Percentiles rank a stretch among this genome's conserved stretches.
Evolutionary conservation across 208 protist genomes (phyloP).

Genomic region (Wallacemonas sp.): DNA sequence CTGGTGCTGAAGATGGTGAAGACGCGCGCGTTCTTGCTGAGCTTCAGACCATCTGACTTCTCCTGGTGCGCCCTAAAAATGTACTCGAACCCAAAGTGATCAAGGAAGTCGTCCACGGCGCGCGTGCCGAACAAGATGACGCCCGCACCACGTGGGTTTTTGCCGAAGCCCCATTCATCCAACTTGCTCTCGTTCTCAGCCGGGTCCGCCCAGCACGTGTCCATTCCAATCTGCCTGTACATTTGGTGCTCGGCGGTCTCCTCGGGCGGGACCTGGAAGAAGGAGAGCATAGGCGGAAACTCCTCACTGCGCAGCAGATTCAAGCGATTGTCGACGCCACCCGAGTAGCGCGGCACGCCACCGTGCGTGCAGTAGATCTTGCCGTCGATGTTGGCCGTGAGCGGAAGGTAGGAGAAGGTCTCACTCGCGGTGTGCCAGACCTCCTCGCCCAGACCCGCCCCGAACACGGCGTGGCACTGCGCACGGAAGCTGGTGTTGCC

Average conservation of each 20-base stretch:
- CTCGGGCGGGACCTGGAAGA: conserved; percentile 78
- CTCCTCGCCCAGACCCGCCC: conserved; percentile 79
- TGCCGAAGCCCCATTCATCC: conserved; percentile 85
- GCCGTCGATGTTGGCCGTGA: conserved; percentile 92
- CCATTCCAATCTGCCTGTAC: conserved; percentile 82
- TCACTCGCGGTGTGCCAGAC: conserved; percentile 86
- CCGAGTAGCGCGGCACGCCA: conserved; percentile 88
- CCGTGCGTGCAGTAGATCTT: conserved; percentile 95
- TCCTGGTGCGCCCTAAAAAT: conserved; percentile 94
- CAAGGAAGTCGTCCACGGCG: conserved; percentile 90
- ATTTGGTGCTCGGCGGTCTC: conserved; percentile 65
- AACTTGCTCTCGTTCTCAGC: conserved; percentile 80
- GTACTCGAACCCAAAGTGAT: conserved; percentile 84
- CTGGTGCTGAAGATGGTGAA: conserved; percentile 95
- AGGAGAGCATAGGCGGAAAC: conserved; percentile 80
- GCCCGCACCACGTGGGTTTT: conserved; percentile 83
- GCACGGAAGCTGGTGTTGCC: conserved; percentile 86
- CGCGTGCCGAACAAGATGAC: conserved; percentile 86
- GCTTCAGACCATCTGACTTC: conserved; percentile 91
- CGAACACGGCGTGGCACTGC: conserved; percentile 87
- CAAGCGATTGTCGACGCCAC: conserved; percentile 81
- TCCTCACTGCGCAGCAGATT: conserved; percentile 60
- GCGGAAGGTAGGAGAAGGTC: conserved; percentile 84
- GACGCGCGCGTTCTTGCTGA: conserved; percentile 88
- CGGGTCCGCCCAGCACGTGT: conserved; percentile 92